Evolutionary conservation across 768 basidiomycete genomes (phyloP), one percentile per base, ranked within the genome.

Genomic region (Cystofilobasidium macerans): DNA sequence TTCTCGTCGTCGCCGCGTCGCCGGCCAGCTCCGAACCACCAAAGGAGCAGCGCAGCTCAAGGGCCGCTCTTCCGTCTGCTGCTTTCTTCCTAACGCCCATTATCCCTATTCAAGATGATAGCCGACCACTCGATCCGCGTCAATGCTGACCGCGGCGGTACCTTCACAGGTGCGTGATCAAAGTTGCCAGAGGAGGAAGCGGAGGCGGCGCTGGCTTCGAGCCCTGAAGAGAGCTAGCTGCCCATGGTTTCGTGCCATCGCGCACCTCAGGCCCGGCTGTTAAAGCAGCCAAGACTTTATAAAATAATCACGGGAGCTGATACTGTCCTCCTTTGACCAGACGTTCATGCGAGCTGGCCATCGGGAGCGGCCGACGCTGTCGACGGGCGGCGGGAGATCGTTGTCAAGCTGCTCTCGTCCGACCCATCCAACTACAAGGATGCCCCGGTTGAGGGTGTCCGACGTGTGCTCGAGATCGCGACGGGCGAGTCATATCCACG

Each of bases 371-470:
- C 62, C 13, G 62, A 54, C 35, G 33, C 62, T 13, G 20, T 38
- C 13, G 26, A 40, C 16, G 51, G 53, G 3, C n/a, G 62, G 35
- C 54, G 56, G 14, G 70, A 72, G 64, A 36, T 71, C 45, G 70
- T 70, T 22, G 71, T 74, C 68, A 74, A 74, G 70, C 71, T 72
- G 7, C 57, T 72, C 14, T 69, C 67, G 8, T 68, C 69, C 18
- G 71, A 72, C 60, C 70, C 67, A 2, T 51, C 64, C 3, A 64
- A 64, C 56, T 72, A 72, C 61, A 47, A 40, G 6, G 71, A 72
- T 51, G 71, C 71, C 6, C 71, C 71, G 1, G 66, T 38, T 18
- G 71, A 71, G 57, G 71, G 71, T 0, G 71, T 73, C 20, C 48
- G 73, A 18, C 57, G 71, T 32, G 56, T 73, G 14, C 62, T 73